A percentile compares a stretch with the other conserved stretches of the same genome.
These are phyloP conservation scores for Scenedesmus sp. DNA, from an alignment of 163 green algal genomes.

Conservation along the genomic window DNA sequence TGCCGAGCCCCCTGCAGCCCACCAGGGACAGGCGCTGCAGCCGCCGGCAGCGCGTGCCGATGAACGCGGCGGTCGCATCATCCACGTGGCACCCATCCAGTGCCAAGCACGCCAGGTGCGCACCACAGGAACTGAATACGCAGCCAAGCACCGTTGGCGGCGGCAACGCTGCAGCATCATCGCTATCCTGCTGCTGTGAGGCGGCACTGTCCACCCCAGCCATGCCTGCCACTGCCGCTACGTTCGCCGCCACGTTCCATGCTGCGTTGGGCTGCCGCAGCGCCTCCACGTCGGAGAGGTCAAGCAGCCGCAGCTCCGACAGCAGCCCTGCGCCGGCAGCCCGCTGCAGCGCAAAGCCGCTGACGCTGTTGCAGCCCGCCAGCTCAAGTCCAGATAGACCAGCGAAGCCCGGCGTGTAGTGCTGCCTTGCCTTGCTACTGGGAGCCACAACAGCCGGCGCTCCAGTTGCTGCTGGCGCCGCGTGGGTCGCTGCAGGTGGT, in stretches of 20 bases:
- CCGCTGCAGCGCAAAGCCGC: not conserved
- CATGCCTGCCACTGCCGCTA: not conserved
- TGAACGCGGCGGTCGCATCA: not conserved
- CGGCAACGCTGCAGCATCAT: not conserved
- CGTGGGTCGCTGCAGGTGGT: not conserved
- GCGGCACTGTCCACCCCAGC: not conserved
- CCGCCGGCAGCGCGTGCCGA: not conserved
- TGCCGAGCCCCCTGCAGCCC: not conserved
- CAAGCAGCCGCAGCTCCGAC: not conserved
- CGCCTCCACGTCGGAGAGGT: conserved; percentile 8
- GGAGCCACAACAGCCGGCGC: not conserved
- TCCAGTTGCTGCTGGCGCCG: conserved; percentile 1
- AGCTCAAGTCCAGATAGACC: not conserved
- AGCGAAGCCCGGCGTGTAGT: not conserved
- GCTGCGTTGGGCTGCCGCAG: not conserved
- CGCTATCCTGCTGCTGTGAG: not conserved
- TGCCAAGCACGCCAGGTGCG: not conserved
- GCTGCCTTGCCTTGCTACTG: not conserved
- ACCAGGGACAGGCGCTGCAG: conserved; percentile 14
- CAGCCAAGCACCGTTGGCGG: not conserved
- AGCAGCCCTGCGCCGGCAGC: not conserved
- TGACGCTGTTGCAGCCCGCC: not conserved
- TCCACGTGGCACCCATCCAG: conserved; percentile 15
- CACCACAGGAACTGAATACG: not conserved
- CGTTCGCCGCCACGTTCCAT: not conserved